phyloP scores from a whole-genome alignment of 805 yeast species.

The Cephaloascus fragrans region DNA sequence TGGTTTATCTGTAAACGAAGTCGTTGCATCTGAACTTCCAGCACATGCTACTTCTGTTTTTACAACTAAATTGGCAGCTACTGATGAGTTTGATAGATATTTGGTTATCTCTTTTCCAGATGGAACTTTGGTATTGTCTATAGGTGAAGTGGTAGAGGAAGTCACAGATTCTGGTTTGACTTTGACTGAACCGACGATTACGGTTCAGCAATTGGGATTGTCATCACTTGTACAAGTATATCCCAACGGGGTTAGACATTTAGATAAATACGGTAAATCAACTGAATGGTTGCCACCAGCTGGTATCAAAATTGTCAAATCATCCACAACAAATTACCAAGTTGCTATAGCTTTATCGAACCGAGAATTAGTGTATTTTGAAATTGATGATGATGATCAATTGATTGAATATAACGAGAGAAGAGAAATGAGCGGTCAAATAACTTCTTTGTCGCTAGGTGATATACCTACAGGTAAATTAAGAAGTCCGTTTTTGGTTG shows the following conservation, averaged over 20 bases:
- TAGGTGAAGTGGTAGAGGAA: slow-evolving; percentile 76
- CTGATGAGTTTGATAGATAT: slow-evolving; percentile 46
- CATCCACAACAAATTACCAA: slow-evolving; percentile 59
- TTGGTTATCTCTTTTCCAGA: slow-evolving; percentile 57
- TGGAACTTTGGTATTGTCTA: slow-evolving; percentile 62
- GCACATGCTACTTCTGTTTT: slow-evolving; percentile 50
- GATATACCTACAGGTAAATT: slow-evolving; percentile 36
- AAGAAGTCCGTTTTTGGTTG: slow-evolving; percentile 49
- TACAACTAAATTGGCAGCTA: slow-evolving; percentile 41
- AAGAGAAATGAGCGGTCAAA: slow-evolving; percentile 40
- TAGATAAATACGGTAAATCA: slow-evolving; percentile 17
- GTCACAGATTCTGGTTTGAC: slow-evolving; percentile 58
- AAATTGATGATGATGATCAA: slow-evolving; percentile 54
- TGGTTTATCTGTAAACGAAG: slow-evolving; percentile 49
- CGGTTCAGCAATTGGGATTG: slow-evolving; percentile 58
- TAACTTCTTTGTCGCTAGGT: slow-evolving; percentile 41
- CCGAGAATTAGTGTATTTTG: slow-evolving; percentile 74
- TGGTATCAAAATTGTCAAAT: slow-evolving; percentile 53
- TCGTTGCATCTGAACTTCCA: slow-evolving; percentile 75
- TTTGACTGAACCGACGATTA: slow-evolving; percentile 49
- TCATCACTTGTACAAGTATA: slow-evolving; percentile 65
- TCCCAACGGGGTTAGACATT: slow-evolving; percentile 56
- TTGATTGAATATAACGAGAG: slow-evolving; percentile 63
- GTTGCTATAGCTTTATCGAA: slow-evolving; percentile 63
- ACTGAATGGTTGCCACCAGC: slow-evolving; percentile 79